Percentiles rank a stretch among this genome's conserved stretches.
Conservation (phyloP, 2,329 filamentous ascomycete species). For the Xylaria sp. region DNA sequence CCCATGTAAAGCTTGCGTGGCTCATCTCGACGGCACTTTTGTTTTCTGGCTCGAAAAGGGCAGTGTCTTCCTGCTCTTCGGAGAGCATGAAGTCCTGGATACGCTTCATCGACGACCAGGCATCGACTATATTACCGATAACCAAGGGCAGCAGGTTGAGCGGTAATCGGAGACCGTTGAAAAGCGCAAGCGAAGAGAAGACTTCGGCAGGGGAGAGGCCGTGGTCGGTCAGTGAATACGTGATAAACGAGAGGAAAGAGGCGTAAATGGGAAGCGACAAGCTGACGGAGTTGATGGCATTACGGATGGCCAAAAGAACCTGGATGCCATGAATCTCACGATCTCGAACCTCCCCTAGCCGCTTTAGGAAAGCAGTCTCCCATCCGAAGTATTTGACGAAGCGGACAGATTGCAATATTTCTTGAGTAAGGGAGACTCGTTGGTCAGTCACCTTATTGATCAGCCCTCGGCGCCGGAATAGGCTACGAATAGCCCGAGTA, state of each 20-base stretch:
- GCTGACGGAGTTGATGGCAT: constrained; percentile 84
- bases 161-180: constrained; percentile 90
- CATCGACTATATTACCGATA: constrained; percentile 89
- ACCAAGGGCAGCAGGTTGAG: constrained; percentile 90
- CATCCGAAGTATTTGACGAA: constrained; percentile 98
- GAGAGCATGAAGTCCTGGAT: constrained; percentile 89
- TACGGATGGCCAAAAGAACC: constrained; percentile 81
- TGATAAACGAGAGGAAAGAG: constrained; percentile 95
- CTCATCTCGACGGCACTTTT: constrained; percentile 78
- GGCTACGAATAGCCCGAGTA: constrained; percentile 77
- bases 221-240: constrained; percentile 75
- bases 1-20: constrained; percentile 88
- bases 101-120: constrained; percentile 83
- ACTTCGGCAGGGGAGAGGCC: constrained; percentile 78
- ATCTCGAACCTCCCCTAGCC: constrained; percentile 77
- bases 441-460: constrained; percentile 98
- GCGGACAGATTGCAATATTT: constrained; percentile 88
- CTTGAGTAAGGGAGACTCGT: constrained; percentile 89
- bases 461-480: constrained; percentile 77
- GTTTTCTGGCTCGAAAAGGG: constrained; percentile 64
- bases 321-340: constrained; percentile 88
- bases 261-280: constrained; percentile 93
- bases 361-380: constrained; percentile 86
- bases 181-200: constrained; percentile 93
- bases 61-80: constrained; percentile 84